Conservation (phyloP, 129 eudicot species). For the Artemisia tridentata region DNA sequence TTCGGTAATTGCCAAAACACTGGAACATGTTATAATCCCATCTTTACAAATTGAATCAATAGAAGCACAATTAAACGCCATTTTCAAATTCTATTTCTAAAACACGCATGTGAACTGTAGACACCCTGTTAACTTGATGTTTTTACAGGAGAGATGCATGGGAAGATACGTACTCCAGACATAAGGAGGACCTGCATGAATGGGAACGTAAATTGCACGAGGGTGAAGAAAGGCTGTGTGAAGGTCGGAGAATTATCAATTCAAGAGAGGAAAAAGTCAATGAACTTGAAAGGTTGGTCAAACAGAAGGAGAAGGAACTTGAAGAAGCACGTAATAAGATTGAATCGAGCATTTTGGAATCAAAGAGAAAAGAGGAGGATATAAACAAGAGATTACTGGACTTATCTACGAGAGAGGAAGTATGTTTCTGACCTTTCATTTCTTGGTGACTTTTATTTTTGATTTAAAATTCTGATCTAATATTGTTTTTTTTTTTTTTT, state of each 20-base stretch:
- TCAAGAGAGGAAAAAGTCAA: constrained; percentile 66
- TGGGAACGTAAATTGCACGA: constrained; percentile 89
- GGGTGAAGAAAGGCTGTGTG: constrained; percentile 73
- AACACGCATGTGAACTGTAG: not conserved
- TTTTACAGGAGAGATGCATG: constrained; percentile 67
- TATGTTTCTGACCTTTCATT: constrained; percentile 33
- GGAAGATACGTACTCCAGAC: constrained; percentile 48
- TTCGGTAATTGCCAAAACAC: too few species aligned
- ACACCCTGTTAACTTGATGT: not conserved
- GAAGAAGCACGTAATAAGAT: constrained; percentile 45
- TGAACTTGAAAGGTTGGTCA: constrained; percentile 45
- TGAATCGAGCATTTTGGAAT: constrained; percentile 37
- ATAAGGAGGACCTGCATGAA: constrained; percentile 63
- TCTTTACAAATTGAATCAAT: not conserved
- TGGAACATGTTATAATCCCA: too few species aligned
- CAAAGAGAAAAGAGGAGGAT: constrained; percentile 61
- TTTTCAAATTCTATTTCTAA: not conserved
- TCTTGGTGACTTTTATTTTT: not conserved
- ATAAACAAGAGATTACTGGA: constrained; percentile 41
- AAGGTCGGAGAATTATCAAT: constrained; percentile 55
- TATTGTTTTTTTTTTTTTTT: not conserved
- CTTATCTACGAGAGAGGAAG: constrained; percentile 60
- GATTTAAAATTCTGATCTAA: not conserved
- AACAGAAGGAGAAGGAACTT: constrained; percentile 56
- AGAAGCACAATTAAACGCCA: not conserved